These are phyloP conservation scores for Hygrophorus russula DNA, from an alignment of 768 basidiomycete species.

Conservation along the genomic window DNA sequence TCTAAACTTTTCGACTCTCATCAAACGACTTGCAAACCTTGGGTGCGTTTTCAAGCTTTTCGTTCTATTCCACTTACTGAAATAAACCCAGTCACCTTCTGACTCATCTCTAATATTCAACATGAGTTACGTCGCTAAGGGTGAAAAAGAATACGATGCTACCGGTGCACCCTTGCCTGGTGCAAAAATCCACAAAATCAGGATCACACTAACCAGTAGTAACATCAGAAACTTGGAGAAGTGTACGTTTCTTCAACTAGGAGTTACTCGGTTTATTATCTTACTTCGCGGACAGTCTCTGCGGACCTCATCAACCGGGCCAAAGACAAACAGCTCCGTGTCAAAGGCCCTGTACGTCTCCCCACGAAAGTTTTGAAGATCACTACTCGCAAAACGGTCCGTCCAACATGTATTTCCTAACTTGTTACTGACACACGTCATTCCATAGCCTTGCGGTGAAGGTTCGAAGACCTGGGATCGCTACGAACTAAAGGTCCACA, in stretches of 20 bases:
- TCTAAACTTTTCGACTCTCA: constrained; percentile 5
- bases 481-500: constrained; percentile 99
- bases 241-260: constrained; percentile 40
- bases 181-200: constrained; percentile 97
- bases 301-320: constrained; percentile 94
- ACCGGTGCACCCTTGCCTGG: constrained; percentile 75
- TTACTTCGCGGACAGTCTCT: constrained; percentile 54
- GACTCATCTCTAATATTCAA: constrained; percentile 43
- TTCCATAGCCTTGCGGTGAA: constrained; percentile 89
- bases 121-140: constrained; percentile 99
- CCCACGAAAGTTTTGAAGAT: constrained; percentile 99
- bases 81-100: constrained; percentile 59
- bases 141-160: constrained; percentile 96
- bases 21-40: constrained; percentile 7
- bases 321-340: constrained; percentile 98
- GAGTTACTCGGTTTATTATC: not conserved
- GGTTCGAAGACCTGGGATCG: constrained; percentile 99
- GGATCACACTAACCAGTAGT: constrained; percentile 96
- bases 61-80: not conserved
- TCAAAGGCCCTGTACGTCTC: constrained; percentile 97
- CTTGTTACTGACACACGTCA: not conserved
- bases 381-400: constrained; percentile 96
- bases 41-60: constrained; percentile 3
- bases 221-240: constrained; percentile 99
- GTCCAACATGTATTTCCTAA: constrained; percentile 18